These are phyloP conservation scores for Rhodomyrtus psidioides DNA, from an alignment of 441 rosid genomes.

Conservation along the genomic window DNA sequence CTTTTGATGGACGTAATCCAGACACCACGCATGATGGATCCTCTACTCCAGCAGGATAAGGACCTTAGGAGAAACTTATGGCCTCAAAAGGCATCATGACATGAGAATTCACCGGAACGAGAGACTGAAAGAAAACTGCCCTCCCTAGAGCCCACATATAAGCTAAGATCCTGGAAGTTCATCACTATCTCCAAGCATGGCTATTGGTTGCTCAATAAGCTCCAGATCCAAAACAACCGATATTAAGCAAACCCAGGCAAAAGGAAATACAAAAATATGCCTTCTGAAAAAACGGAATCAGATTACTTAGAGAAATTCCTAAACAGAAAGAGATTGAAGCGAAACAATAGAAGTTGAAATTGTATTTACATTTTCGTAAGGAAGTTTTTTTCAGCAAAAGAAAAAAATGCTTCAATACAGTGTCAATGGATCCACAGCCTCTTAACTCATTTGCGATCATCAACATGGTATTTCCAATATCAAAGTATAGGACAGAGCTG, in stretches of 20 bases:
- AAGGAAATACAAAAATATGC: not conserved
- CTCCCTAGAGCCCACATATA: not conserved
- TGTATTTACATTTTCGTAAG: not conserved
- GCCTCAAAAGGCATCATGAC: not conserved
- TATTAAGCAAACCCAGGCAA: not conserved
- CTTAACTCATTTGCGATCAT: not conserved
- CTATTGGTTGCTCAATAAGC: not conserved
- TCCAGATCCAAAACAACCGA: not conserved
- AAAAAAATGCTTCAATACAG: not conserved
- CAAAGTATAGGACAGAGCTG: not conserved
- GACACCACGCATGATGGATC: not conserved
- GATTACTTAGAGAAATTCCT: not conserved
- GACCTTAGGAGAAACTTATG: not conserved
- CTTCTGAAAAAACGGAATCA: not conserved
- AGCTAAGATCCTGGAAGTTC: not conserved
- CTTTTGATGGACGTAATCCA: not conserved
- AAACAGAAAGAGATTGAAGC: not conserved
- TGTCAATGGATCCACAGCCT: not conserved
- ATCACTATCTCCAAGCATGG: not conserved
- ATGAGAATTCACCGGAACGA: not conserved
- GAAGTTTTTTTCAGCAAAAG: not conserved
- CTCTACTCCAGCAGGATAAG: not conserved
- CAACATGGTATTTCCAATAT: not conserved
- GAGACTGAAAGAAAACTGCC: not conserved
- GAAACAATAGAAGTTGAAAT: not conserved